phyloP scores from a whole-genome alignment of 768 basidiomycete species.

The Agrocybe pediades region DNA sequence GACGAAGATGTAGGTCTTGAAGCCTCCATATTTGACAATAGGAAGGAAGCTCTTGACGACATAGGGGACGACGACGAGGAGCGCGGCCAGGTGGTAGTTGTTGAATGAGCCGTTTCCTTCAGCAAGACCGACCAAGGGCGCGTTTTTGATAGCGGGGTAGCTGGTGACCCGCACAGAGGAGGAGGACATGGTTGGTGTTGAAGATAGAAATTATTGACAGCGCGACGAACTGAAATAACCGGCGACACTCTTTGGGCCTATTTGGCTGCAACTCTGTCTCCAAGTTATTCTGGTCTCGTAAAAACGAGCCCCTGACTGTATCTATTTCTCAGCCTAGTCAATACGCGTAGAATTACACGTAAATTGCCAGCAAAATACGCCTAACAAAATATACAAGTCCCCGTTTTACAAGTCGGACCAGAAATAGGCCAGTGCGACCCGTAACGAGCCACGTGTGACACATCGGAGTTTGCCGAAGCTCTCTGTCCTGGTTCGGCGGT shows the following conservation, averaged over 20 bases:
- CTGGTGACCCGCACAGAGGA: conserved; percentile 61
- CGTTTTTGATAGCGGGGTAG: conserved; percentile 81
- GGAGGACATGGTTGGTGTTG: conserved; percentile 35
- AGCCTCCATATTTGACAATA: conserved; percentile 79
- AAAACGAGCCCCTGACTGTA: neutral
- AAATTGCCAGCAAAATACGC: neutral
- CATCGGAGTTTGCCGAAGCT: conserved; percentile 18
- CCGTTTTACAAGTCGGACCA: neutral
- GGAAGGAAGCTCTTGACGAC: conserved; percentile 82
- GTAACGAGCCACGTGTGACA: conserved; percentile 12
- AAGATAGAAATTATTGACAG: conserved; percentile 17
- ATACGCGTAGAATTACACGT: neutral
- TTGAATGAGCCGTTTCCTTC: conserved; percentile 87
- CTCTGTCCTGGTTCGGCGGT: conserved; percentile 7
- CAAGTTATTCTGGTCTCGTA: neutral
- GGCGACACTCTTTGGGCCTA: conserved; percentile 23
- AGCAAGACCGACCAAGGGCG: conserved; percentile 77
- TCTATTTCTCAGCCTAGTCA: neutral
- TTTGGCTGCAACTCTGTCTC: conserved; percentile 20
- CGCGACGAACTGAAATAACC: conserved; percentile 20
- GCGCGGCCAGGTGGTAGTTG: conserved; percentile 76
- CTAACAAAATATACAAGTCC: too few relatives aligned
- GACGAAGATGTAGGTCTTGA: conserved; percentile 85
- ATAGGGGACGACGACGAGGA: conserved; percentile 82
- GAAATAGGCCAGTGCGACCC: neutral